phyloP scores from a whole-genome alignment of 1,284 basidiomycete genomes.

The Ceratobasidium sp. region DNA sequence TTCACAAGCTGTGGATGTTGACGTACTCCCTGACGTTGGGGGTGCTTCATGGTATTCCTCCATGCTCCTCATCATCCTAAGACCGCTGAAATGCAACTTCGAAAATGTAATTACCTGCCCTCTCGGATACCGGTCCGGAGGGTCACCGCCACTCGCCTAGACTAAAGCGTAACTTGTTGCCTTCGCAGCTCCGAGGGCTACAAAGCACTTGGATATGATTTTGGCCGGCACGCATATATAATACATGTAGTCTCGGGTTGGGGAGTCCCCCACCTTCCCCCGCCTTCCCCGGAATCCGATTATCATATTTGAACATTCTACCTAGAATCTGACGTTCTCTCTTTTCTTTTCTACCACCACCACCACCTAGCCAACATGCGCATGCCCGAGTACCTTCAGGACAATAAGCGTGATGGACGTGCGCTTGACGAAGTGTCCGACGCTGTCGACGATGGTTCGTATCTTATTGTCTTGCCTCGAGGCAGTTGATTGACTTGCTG shows the following conservation, averaged over 20 bases:
- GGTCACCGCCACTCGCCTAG: conserved; percentile 13
- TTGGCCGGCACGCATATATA: conserved; percentile 29
- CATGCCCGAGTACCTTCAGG: conserved; percentile 33
- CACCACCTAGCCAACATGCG: conserved; percentile 25
- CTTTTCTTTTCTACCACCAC: conserved; percentile 2
- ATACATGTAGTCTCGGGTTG: background rate
- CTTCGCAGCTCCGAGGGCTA: conserved; percentile 11
- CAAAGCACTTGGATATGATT: background rate
- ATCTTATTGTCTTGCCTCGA: background rate
- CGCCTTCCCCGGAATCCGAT: conserved; percentile 20
- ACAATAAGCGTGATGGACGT: conserved; percentile 45
- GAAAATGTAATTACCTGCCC: conserved; percentile 32
- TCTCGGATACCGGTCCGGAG: conserved; percentile 30
- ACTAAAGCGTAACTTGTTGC: conserved; percentile 4
- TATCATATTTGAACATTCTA: conserved; percentile 9
- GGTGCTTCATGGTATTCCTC: background rate
- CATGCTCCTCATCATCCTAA: conserved; percentile 16
- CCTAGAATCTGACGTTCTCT: conserved; percentile 3
- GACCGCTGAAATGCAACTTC: conserved; percentile 35
- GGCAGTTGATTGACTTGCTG: background rate
- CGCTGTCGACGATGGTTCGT: conserved; percentile 72
- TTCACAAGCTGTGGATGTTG: background rate
- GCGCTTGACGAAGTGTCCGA: conserved; percentile 74
- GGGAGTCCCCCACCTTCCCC: conserved; percentile 27
- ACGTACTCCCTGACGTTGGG: conserved; percentile 21